Evolutionary conservation across 2,329 filamentous ascomycete species (phyloP).

Genomic region (Westerdykella ornata): DNA sequence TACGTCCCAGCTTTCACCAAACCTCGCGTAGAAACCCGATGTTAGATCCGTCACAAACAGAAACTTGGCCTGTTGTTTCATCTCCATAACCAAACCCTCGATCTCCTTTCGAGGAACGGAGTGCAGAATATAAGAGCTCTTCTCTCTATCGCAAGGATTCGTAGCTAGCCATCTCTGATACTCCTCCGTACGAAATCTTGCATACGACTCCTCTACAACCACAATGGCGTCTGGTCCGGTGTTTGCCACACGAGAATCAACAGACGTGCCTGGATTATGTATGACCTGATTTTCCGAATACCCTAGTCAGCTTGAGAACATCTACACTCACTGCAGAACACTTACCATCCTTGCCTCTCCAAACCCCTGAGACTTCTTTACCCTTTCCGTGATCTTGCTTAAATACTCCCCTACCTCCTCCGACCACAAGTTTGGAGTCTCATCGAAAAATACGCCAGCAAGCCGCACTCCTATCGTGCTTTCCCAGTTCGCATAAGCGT

Average conservation of each 20-base stretch:
- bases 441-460: conserved; percentile 48
- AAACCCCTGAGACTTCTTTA: conserved; percentile 7
- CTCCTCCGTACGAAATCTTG: conserved; percentile 11
- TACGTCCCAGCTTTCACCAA: conserved; percentile 14
- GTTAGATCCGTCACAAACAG: conserved; percentile 24
- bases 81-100: conserved; percentile 5
- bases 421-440: conserved; percentile 37
- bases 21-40: conserved; percentile 17
- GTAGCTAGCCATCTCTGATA: conserved; percentile 23
- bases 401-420: conserved; percentile 15
- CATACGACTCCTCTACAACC: conserved; percentile 19
- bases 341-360: conserved; percentile 10
- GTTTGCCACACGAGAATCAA: conserved; percentile 14
- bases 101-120: conserved; percentile 16
- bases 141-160: conserved; percentile 16
- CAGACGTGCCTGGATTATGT: conserved; percentile 27
- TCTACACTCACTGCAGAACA: background rate
- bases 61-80: conserved; percentile 16
- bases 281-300: conserved; percentile 13
- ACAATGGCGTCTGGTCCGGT: conserved; percentile 23
- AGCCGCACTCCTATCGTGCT: conserved; percentile 35
- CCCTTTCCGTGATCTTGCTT: conserved; percentile 13
- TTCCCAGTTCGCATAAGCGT: conserved; percentile 42
- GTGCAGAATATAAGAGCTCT: conserved; percentile 24
- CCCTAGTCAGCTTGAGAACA: background rate